phyloP scores from a whole-genome alignment of 768 basidiomycete genomes.

The Russula sp. region DNA sequence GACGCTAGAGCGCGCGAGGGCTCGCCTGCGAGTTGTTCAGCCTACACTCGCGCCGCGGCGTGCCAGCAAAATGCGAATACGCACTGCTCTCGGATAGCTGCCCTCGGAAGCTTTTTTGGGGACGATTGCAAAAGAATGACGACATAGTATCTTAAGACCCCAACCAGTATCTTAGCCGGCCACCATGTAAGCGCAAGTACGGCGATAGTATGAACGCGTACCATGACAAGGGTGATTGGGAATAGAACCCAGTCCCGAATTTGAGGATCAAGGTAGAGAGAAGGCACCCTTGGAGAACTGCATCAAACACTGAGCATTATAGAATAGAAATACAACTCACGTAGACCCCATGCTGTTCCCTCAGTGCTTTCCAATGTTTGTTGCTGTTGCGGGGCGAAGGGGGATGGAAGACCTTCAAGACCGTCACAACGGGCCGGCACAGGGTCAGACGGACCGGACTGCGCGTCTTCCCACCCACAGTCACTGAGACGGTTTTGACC shows the following conservation, averaged over 20 bases:
- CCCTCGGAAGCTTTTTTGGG: constrained; percentile 73
- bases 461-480: too few relatives aligned
- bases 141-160: constrained; percentile 89
- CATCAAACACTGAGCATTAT: constrained; percentile 23
- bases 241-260: constrained; percentile 94
- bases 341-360: constrained; percentile 13
- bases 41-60: constrained; percentile 2
- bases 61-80: constrained; percentile 31
- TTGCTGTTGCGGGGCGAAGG: neutral
- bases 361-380: neutral
- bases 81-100: constrained; percentile 89
- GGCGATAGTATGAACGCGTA: constrained; percentile 32
- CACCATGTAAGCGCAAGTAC: neutral
- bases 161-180: constrained; percentile 71
- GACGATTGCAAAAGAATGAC: constrained; percentile 75
- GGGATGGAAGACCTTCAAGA: too few relatives aligned
- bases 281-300: constrained; percentile 31
- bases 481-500: too few relatives aligned
- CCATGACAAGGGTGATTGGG: constrained; percentile 97
- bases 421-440: neutral
- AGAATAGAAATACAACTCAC: constrained; percentile 16
- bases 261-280: constrained; percentile 85
- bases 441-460: neutral
- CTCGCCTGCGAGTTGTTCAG: constrained; percentile 45
- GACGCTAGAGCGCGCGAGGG: constrained; percentile 75